Evolutionary conservation across 805 yeast genomes (phyloP), one percentile per base, ranked within the genome.

Genomic region (Zygoascus ofunaensis): DNA sequence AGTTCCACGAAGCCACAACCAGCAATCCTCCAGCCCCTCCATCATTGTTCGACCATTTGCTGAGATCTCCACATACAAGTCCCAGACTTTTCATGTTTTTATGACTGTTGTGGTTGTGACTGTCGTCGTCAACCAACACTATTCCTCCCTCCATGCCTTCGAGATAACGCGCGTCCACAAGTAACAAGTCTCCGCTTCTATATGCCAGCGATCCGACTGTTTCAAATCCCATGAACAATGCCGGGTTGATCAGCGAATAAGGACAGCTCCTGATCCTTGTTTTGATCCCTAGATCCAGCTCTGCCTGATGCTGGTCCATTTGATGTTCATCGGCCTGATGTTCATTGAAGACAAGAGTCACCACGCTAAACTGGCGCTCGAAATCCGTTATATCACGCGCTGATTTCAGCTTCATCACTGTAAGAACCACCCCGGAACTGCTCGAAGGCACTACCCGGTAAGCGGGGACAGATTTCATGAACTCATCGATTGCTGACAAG

Each of bases 131-230:
- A 3, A 35, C 26, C 22, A 24, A 42, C 5, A 50, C 59, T 3
- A 52, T 26, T 12, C 61, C 67, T 10, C 67, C 67, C 19, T 60
- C 61, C 68, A 63, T 63, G 10, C 65, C 64, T 14, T 61, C 66
- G 4, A 63, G 49, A 41, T 44, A 63, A 19, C 66, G 43, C 7
- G 57, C 46, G 38, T 63, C 68, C 17, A 54, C 41, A 7, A 61
- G 46, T 12, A 60, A 35, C 4, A 46, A 49, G 8, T 45, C 44
- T 26, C 50, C 49, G 7, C 43, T 35, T 5, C 52, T 45, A 28
- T 51, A 52, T 23, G 57, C 45, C 5, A 60, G 43, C n/a, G 47
- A 49, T 10, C 66, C 68, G 4, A 43, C 34, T 8, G 62, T 49
- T 5, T 48, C 33, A 42, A 57, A 63, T 10, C 54, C 62, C 34